Base-by-base conservation (phyloP, 805 yeast genomes). In the Pichia insulana region DNA sequence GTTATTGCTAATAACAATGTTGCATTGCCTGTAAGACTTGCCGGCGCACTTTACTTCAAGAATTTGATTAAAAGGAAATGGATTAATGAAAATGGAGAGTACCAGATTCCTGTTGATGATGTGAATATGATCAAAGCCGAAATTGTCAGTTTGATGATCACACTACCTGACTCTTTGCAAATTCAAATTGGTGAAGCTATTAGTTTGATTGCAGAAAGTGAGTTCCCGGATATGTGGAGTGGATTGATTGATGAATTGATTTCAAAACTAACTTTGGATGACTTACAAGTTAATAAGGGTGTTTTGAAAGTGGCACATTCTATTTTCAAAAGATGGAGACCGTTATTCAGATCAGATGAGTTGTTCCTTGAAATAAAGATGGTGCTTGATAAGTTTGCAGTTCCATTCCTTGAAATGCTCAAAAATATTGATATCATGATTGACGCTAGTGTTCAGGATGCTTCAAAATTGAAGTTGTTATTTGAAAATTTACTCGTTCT, bases 261-360 rank as follows among this genome's bases (percentile, higher is more conserved):
- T 0, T 54, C 69, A 1, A 80, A 79, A 55, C 68, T 92, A 37
- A 73, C 81, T 2, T 59, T 65, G 3, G 72, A 71, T n/a, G 87
- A 86, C 55, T 76, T 83, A 71, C 68, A 71, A 12, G 73, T 78
- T 40, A 87, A 88, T 59, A 83, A 80, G 52, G 95, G 96, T 41
- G 89, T 94, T 5, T 67, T 94, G 43, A 73, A 78, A 9, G 97
- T 94, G 17, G 94, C 97, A 5, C 98, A 92, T 61, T 85, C 96
- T 1, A 90, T 92, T 47, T 94, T 90, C 67, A 87, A 83, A 61
- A 79, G 95, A 64, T 92, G 99, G 99, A 75, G 98, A 56, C 96
- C 97, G 1, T 68, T 90, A 43, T 87, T 86, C 58, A 74, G 96
- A 53, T 83, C 96, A 1, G 96, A 94, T 58, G 96, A 80, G 36